A percentile compares a stretch with the other conserved stretches of the same genome.
Evolutionary conservation across 2,329 filamentous ascomycete genomes (phyloP).

Genomic region (Fusarium euwallaceae): DNA sequence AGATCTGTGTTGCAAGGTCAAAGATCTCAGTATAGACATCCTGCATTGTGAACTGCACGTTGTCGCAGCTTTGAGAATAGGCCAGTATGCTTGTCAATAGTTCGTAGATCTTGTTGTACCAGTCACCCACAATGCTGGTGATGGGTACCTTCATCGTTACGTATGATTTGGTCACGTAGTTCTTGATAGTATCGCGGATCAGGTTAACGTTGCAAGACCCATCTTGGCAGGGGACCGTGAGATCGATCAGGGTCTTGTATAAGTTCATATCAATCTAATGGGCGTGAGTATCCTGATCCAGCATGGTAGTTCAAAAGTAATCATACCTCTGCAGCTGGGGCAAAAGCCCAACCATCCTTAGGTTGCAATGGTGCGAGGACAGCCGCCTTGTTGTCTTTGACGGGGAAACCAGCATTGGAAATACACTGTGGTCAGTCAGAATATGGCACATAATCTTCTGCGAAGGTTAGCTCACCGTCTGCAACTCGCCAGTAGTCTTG

Average conservation of each 20-base stretch:
- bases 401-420: background rate
- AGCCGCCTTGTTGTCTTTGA: background rate
- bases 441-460: too few species aligned
- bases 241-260: background rate
- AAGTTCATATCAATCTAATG: background rate
- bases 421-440: background rate
- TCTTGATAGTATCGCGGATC: background rate
- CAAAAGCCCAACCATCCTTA: background rate
- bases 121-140: background rate
- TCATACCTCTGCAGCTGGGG: background rate
- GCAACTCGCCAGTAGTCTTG: background rate
- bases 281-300: background rate
- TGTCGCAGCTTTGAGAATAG: background rate
- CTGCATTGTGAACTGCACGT: background rate
- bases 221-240: background rate
- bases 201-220: background rate
- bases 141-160: background rate
- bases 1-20: background rate
- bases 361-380: background rate
- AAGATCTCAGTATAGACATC: background rate
- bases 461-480: background rate
- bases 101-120: background rate
- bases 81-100: background rate
- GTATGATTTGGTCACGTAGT: background rate
- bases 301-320: background rate